Evolutionary conservation across 2,329 filamentous ascomycete species (phyloP).

Genomic region (Fusarium subtropicale): DNA sequence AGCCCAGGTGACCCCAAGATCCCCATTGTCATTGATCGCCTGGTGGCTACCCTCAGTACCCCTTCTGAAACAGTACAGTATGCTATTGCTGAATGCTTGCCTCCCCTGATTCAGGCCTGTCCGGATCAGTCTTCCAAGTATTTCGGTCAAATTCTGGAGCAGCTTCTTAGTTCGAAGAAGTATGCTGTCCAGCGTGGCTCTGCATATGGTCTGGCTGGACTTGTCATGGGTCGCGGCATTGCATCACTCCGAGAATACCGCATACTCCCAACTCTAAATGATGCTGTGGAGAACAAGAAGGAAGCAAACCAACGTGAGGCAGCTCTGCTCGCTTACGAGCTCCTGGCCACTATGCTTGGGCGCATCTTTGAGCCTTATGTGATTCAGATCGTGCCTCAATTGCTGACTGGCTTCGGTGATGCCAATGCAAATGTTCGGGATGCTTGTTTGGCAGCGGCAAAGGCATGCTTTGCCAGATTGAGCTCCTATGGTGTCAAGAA

Average conservation of each 20-base stretch:
- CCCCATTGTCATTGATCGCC: constrained; percentile 85
- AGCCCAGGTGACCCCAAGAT: constrained; percentile 87
- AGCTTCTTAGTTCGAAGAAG: constrained; percentile 86
- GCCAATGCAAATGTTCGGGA: constrained; percentile 89
- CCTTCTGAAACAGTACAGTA: constrained; percentile 98
- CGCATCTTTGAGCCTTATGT: constrained; percentile 96
- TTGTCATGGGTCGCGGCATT: constrained; percentile 90
- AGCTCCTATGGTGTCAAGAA: constrained; percentile 97
- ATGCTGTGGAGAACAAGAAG: constrained; percentile 94
- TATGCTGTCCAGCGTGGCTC: constrained; percentile 94
- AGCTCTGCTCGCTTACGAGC: constrained; percentile 88
- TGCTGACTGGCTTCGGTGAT: constrained; percentile 91
- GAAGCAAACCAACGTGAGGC: constrained; percentile 90
- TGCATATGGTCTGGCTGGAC: constrained; percentile 91
- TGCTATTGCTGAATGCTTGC: constrained; percentile 92
- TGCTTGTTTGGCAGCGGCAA: constrained; percentile 90
- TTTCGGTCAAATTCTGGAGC: constrained; percentile 81
- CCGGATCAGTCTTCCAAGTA: constrained; percentile 82
- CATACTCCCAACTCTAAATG: constrained; percentile 82
- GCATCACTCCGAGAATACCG: constrained; percentile 84
- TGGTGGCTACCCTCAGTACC: constrained; percentile 89
- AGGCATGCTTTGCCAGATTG: constrained; percentile 91
- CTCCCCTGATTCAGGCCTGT: constrained; percentile 87
- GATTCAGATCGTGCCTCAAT: constrained; percentile 91
- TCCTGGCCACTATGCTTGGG: constrained; percentile 86